Evolutionary conservation across 2,329 filamentous ascomycete species (phyloP).

Genomic region (Penicillium sp.): DNA sequence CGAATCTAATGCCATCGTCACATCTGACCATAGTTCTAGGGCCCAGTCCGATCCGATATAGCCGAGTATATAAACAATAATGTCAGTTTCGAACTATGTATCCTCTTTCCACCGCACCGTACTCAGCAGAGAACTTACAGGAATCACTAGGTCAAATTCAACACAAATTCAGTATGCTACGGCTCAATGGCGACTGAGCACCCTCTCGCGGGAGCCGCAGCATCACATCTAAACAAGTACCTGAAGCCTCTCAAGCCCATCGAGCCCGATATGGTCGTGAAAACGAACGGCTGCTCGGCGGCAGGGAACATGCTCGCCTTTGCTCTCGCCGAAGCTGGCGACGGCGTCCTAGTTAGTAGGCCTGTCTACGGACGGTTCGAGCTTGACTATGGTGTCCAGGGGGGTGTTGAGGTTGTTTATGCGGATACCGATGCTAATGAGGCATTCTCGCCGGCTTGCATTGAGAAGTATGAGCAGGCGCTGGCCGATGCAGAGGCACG

Average conservation of each 20-base stretch:
- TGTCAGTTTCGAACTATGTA: constrained; percentile 20
- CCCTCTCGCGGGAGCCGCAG: constrained; percentile 45
- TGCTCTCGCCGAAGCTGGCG: constrained; percentile 48
- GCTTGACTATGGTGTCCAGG: constrained; percentile 53
- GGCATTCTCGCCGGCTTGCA: constrained; percentile 40
- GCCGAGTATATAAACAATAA: constrained; percentile 45
- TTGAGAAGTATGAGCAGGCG: constrained; percentile 45
- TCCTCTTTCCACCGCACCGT: not conserved
- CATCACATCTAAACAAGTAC: constrained; percentile 48
- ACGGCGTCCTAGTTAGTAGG: constrained; percentile 52
- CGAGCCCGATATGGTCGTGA: constrained; percentile 42
- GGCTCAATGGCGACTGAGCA: constrained; percentile 42
- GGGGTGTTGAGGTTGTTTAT: constrained; percentile 46
- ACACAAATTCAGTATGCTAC: constrained; percentile 46
- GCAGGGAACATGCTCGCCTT: constrained; percentile 51
- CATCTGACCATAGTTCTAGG: constrained; percentile 29
- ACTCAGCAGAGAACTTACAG: not conserved
- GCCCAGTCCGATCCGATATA: constrained; percentile 44
- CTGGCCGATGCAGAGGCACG: constrained; percentile 35
- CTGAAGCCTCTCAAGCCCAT: constrained; percentile 45
- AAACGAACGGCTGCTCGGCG: constrained; percentile 49
- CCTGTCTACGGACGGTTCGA: constrained; percentile 57
- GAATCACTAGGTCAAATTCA: constrained; percentile 34
- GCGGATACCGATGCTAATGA: constrained; percentile 44
- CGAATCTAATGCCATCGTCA: not conserved